phyloP scores from a whole-genome alignment of 2,329 filamentous ascomycete species.

The Ophiocordyceps camponoti-rufipedis region DNA sequence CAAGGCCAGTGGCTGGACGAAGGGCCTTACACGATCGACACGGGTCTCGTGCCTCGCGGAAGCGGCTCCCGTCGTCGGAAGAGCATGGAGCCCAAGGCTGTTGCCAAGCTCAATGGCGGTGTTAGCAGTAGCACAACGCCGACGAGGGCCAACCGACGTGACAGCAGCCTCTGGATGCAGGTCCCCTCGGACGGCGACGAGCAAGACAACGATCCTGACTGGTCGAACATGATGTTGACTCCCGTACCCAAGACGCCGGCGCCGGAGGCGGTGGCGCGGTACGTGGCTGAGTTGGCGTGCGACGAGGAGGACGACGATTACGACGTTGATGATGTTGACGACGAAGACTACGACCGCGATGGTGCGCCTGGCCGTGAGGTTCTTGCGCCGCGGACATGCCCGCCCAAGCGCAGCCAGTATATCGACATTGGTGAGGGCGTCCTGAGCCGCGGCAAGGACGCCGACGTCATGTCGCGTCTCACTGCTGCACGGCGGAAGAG shows the following conservation, averaged over 20 bases:
- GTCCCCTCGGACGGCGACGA: conserved; percentile 29
- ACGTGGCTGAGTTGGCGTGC: conserved; percentile 30
- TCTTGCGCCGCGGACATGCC: conserved; percentile 33
- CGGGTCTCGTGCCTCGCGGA: conserved; percentile 43
- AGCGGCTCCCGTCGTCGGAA: conserved; percentile 53
- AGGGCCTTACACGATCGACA: conserved; percentile 49
- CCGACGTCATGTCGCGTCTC: conserved; percentile 40
- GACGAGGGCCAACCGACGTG: conserved; percentile 31
- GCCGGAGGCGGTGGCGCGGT: conserved; percentile 33
- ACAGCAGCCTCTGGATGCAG: conserved; percentile 36
- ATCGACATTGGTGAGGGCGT: conserved; percentile 24
- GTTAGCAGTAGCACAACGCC: conserved; percentile 27
- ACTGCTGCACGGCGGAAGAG: conserved; percentile 62
- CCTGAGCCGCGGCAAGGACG: conserved; percentile 31
- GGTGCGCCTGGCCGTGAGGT: conserved; percentile 15
- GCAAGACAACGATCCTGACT: conserved; percentile 19
- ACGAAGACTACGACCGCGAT: conserved; percentile 3
- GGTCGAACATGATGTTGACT: conserved; percentile 27
- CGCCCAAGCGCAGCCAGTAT: conserved; percentile 25
- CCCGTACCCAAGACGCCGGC: conserved; percentile 41
- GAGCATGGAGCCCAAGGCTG: conserved; percentile 60
- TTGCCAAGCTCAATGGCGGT: conserved; percentile 51
- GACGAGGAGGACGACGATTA: conserved; percentile 21
- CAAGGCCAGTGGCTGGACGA: conserved; percentile 65
- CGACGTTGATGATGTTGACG: background rate